phyloP scores from a whole-genome alignment of 371 early-diverging fungal genomes.

The Mucor indicus region DNA sequence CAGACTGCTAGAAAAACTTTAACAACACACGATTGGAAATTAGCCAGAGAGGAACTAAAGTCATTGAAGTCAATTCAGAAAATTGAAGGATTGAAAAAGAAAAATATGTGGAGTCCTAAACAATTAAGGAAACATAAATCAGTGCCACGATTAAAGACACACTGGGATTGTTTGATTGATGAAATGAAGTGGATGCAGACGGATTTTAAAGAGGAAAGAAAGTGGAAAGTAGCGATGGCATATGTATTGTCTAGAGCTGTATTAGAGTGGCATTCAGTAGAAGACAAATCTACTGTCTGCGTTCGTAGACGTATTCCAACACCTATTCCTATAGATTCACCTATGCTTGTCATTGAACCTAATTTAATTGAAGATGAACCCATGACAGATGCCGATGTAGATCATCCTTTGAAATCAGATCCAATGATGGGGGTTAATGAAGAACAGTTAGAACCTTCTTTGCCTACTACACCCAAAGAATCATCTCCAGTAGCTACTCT shows the following conservation, averaged over 20 bases:
- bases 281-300: constrained; percentile 69
- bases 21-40: constrained; percentile 82
- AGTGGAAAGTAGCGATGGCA: constrained; percentile 80
- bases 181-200: constrained; percentile 89
- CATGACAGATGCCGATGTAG: neutral
- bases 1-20: constrained; percentile 74
- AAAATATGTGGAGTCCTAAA: constrained; percentile 76
- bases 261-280: constrained; percentile 78
- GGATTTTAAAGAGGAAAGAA: constrained; percentile 84
- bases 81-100: constrained; percentile 78
- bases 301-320: constrained; percentile 39
- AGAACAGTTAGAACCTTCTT: constrained; percentile 1
- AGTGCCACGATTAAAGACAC: constrained; percentile 70
- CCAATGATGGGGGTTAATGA: constrained; percentile 15
- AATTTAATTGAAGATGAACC: neutral
- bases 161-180: constrained; percentile 86
- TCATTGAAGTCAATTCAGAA: constrained; percentile 68
- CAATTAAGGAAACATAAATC: constrained; percentile 75
- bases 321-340: neutral
- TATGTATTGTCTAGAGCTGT: constrained; percentile 68
- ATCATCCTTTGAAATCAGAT: constrained; percentile 9
- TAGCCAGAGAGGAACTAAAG: constrained; percentile 83
- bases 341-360: neutral
- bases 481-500: neutral
- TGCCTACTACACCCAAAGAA: constrained; percentile 24